Evolutionary conservation across 2,329 filamentous ascomycete species (phyloP).

Genomic region (Nigrograna mackinnonii): DNA sequence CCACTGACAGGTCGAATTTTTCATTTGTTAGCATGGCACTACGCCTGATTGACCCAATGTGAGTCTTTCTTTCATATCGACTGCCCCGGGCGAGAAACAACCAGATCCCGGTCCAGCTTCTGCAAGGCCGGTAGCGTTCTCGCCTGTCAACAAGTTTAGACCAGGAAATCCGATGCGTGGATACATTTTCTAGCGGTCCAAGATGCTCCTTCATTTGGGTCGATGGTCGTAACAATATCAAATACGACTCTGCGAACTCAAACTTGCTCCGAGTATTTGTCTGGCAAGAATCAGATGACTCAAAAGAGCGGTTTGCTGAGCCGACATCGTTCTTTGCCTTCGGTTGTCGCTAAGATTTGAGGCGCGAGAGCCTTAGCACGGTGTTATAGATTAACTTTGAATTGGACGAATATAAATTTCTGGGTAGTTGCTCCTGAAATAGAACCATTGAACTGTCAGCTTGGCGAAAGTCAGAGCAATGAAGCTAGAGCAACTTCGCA

Average conservation of each 20-base stretch:
- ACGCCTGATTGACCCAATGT: conserved; percentile 10
- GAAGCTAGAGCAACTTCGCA: conserved; percentile 16
- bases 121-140: conserved; percentile 11
- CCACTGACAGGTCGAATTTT: conserved; percentile 12
- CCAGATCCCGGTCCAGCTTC: conserved; percentile 13
- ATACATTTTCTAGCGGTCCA: conserved; percentile 5
- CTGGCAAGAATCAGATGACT: conserved; percentile 16
- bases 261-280: no score
- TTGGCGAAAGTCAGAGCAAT: conserved; percentile 13
- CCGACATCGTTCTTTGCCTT: conserved; percentile 11
- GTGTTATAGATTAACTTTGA: conserved; percentile 29
- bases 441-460: conserved; percentile 26
- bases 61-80: conserved; percentile 20
- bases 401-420: conserved; percentile 32
- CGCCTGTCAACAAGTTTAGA: conserved; percentile 10
- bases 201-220: background rate
- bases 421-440: conserved; percentile 32
- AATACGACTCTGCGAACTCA: conserved; percentile 13
- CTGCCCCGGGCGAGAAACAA: conserved; percentile 11
- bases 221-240: conserved; percentile 8
- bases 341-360: conserved; percentile 14
- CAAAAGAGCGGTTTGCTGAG: conserved; percentile 6
- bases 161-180: conserved; percentile 9
- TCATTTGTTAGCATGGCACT: conserved; percentile 9
- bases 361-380: conserved; percentile 18